A percentile compares a stretch with the other conserved stretches of the same genome.
Evolutionary conservation across 768 basidiomycete genomes (phyloP).

Genomic region (Cystobasidium ongulense): DNA sequence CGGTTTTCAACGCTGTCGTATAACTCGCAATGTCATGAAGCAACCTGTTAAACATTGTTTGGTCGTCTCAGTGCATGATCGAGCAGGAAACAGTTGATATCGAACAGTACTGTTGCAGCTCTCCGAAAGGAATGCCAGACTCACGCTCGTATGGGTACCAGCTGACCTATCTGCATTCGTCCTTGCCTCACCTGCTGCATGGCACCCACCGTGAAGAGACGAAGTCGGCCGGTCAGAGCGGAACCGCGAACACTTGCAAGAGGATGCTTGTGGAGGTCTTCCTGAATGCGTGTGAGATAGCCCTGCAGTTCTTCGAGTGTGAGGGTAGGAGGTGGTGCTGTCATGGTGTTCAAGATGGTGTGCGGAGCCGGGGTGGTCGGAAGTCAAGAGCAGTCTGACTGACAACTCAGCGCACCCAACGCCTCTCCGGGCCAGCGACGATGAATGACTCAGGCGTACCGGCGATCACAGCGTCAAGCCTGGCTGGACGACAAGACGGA

Average conservation of each 20-base stretch:
- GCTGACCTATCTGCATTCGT: not conserved
- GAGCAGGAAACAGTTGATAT: not conserved
- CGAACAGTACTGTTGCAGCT: not conserved
- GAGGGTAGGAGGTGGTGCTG: not conserved
- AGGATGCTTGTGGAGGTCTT: not conserved
- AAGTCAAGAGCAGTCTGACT: not conserved
- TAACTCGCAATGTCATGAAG: not conserved
- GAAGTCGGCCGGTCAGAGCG: not conserved
- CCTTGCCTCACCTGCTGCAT: not conserved
- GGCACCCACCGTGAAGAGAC: not conserved
- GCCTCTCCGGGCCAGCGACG: not conserved
- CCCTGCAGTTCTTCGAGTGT: not conserved
- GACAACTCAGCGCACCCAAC: not conserved
- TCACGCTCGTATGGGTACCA: constrained; percentile 1
- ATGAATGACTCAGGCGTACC: not conserved
- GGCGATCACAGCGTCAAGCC: no score
- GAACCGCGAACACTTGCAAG: not conserved
- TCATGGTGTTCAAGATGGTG: not conserved
- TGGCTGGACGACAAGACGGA: no score
- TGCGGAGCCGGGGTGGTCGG: not conserved
- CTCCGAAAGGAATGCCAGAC: not conserved
- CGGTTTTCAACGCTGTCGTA: not conserved
- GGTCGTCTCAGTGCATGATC: not conserved
- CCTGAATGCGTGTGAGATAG: not conserved
- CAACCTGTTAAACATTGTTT: not conserved